These are phyloP conservation scores for Trypanosomatidae sp. DNA, from an alignment of 208 protist genomes.

Conservation along the genomic window DNA sequence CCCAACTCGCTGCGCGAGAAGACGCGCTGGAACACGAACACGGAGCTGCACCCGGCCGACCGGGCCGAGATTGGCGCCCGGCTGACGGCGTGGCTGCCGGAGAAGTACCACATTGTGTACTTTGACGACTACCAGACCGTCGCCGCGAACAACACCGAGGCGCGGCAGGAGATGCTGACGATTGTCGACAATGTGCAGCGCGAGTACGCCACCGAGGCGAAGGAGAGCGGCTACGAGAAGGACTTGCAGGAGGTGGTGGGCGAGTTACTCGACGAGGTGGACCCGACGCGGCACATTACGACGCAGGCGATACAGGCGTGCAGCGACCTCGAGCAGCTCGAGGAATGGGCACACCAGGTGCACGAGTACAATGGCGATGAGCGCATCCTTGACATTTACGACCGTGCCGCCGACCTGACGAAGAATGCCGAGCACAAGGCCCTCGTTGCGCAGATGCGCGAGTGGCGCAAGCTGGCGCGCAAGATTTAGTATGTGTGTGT, in stretches of 20 bases:
- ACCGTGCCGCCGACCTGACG: constrained; percentile 59
- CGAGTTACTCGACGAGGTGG: constrained; percentile 66
- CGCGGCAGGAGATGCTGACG: constrained; percentile 57
- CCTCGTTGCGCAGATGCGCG: constrained; percentile 65
- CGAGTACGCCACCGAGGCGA: constrained; percentile 70
- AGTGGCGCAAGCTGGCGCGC: constrained; percentile 45
- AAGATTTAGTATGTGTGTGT: too few species aligned
- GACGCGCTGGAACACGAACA: constrained; percentile 81
- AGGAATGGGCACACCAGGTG: constrained; percentile 64
- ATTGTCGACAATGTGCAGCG: constrained; percentile 67
- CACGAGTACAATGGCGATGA: constrained; percentile 85
- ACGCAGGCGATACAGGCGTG: constrained; percentile 44
- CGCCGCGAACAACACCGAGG: constrained; percentile 51
- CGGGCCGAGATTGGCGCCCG: constrained; percentile 60
- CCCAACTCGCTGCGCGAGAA: constrained; percentile 82
- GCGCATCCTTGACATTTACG: constrained; percentile 77
- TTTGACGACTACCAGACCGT: constrained; percentile 84
- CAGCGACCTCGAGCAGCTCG: constrained; percentile 55
- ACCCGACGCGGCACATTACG: constrained; percentile 66
- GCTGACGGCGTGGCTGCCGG: constrained; percentile 77
- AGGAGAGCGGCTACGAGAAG: constrained; percentile 36
- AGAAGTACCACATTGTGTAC: constrained; percentile 87
- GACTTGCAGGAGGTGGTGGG: constrained; percentile 47
- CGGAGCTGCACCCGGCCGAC: constrained; percentile 69
- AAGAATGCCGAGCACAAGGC: constrained; percentile 56